phyloP scores from a whole-genome alignment of 768 basidiomycete genomes.

The Termitomyces sp. region DNA sequence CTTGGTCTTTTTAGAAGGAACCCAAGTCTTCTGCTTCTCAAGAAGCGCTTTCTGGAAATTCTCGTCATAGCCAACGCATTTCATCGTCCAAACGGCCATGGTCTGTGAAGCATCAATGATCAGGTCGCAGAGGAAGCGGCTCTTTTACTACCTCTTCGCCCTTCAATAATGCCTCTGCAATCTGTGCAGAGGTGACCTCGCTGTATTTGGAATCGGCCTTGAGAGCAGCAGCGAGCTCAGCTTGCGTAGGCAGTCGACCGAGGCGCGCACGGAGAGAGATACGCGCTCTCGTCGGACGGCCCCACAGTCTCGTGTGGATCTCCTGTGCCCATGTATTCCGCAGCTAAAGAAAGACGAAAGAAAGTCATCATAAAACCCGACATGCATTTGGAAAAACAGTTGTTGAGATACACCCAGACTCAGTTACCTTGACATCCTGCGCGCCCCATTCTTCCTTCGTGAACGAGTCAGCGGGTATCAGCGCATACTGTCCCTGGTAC shows the following conservation, averaged over 20 bases:
- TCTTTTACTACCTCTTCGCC: slow-evolving; percentile 6
- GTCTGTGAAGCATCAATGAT: not conserved
- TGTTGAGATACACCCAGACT: not conserved
- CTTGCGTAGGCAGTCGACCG: slow-evolving; percentile 4
- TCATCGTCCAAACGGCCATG: slow-evolving; percentile 1
- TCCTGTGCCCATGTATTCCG: slow-evolving; percentile 3
- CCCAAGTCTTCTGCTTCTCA: not conserved
- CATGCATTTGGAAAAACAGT: too few species aligned
- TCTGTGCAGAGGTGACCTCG: slow-evolving; percentile 1
- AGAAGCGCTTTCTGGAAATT: not conserved
- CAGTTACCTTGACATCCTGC: not conserved
- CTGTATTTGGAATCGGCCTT: not conserved
- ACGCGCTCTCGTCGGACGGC: slow-evolving; percentile 6
- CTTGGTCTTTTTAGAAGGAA: not conserved
- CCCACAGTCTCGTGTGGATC: slow-evolving; percentile 2
- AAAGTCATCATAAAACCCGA: not conserved
- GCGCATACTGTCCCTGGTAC: slow-evolving; percentile 14
- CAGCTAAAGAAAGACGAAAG: not conserved
- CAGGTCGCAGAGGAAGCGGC: not conserved
- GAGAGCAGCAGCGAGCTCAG: not conserved
- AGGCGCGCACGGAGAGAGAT: slow-evolving; percentile 3
- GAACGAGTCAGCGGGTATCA: slow-evolving; percentile 4
- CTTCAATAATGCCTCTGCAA: not conserved
- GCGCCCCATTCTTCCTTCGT: slow-evolving; percentile 11
- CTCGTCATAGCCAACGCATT: not conserved